These are phyloP conservation scores for Zea luxurians DNA, from an alignment of 176 grass and related monocot species.

Conservation along the genomic window DNA sequence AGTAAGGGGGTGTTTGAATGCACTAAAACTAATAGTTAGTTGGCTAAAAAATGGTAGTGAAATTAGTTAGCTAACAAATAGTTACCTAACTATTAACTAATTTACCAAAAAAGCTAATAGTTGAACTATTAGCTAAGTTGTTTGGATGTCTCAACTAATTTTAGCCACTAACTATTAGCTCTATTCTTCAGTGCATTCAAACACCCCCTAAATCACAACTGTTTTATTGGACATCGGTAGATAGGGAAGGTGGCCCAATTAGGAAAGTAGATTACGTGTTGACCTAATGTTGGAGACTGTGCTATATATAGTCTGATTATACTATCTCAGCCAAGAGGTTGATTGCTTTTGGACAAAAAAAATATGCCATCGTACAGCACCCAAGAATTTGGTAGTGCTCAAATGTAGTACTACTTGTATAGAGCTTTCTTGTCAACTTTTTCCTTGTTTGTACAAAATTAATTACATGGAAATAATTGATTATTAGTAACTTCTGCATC, in stretches of 20 bases:
- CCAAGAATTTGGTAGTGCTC: not conserved
- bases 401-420: not conserved
- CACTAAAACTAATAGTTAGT: too few relatives aligned
- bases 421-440: constrained; percentile 13
- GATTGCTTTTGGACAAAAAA: constrained; percentile 32
- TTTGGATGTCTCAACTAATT: too few relatives aligned
- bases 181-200: too few relatives aligned
- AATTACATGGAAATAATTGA: constrained; percentile 33
- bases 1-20: too few relatives aligned
- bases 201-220: too few relatives aligned
- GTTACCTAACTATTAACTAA: too few relatives aligned
- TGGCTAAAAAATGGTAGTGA: too few relatives aligned
- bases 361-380: not conserved
- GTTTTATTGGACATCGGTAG: not conserved
- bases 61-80: too few relatives aligned
- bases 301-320: constrained; percentile 14
- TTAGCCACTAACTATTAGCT: too few relatives aligned
- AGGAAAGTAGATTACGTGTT: constrained; percentile 13
- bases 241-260: constrained; percentile 7
- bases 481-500: constrained; percentile 11
- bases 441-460: constrained; percentile 23
- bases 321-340: constrained; percentile 9
- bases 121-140: too few relatives aligned
- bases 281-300: not conserved
- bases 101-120: too few relatives aligned